Conservation (phyloP, 176 grass and related monocot genomes). For the Juncus inflexus region DNA sequence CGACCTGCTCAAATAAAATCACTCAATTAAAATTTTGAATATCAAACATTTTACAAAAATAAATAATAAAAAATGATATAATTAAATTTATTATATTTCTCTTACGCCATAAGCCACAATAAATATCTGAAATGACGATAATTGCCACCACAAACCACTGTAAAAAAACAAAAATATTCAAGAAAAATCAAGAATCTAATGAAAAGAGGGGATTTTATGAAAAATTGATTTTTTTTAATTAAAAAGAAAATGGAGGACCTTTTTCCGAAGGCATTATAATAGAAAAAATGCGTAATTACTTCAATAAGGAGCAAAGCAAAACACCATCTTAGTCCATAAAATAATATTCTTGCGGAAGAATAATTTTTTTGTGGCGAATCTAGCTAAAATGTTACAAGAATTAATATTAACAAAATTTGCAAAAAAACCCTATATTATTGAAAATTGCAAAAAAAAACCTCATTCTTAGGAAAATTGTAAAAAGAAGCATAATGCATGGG, state of each 20-base stretch:
- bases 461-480: too few relatives aligned
- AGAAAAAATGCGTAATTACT: slow-evolving; percentile 76
- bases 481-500: too few relatives aligned
- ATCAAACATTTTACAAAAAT: too few relatives aligned
- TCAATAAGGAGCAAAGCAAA: slow-evolving; percentile 72
- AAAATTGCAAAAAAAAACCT: too few relatives aligned
- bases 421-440: too few relatives aligned
- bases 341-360: slow-evolving; percentile 53
- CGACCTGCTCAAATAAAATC: slow-evolving; percentile 44
- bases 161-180: slow-evolving; percentile 1
- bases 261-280: slow-evolving; percentile 88
- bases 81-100: slow-evolving; percentile 22
- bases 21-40: neutral
- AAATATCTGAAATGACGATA: slow-evolving; percentile 79
- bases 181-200: too few relatives aligned
- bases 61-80: neutral
- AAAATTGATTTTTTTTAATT: slow-evolving; percentile 3
- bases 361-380: slow-evolving; percentile 70
- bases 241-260: slow-evolving; percentile 38
- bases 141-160: slow-evolving; percentile 77
- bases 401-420: too few relatives aligned
- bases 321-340: slow-evolving; percentile 71
- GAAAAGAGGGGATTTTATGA: neutral
- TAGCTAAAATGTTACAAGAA: slow-evolving; percentile 50
- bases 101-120: slow-evolving; percentile 95